phyloP scores from a whole-genome alignment of 2,329 filamentous ascomycete species.

The Fusarium redolens region DNA sequence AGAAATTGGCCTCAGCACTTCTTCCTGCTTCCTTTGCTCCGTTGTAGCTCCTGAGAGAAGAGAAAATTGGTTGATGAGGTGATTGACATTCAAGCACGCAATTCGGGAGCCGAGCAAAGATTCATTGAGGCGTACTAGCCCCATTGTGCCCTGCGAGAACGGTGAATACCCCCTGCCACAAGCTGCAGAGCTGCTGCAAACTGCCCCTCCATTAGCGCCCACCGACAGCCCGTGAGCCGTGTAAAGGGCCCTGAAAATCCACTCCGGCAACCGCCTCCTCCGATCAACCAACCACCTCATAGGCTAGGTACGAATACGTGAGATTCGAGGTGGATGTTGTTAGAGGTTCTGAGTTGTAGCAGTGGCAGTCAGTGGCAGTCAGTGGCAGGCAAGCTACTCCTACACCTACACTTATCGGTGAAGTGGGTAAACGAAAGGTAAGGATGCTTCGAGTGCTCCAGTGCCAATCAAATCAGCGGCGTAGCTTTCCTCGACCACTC shows the following conservation, averaged over 20 bases:
- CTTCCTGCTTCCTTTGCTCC: slow-evolving; percentile 22
- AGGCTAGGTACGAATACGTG: slow-evolving; percentile 42
- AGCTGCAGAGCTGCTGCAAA: slow-evolving; percentile 36
- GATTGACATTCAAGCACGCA: slow-evolving; percentile 42
- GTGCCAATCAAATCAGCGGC: slow-evolving; percentile 29
- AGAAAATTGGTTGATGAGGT: slow-evolving; percentile 34
- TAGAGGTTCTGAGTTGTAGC: slow-evolving; percentile 6
- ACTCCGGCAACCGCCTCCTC: slow-evolving; percentile 42
- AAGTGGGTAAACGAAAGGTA: slow-evolving; percentile 5
- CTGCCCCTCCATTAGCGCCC: slow-evolving; percentile 43
- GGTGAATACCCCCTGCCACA: slow-evolving; percentile 33
- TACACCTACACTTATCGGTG: slow-evolving; percentile 1
- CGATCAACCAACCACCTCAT: slow-evolving; percentile 33
- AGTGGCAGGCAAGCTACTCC: slow-evolving; percentile 1
- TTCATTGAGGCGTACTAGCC: slow-evolving; percentile 30
- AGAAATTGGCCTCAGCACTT: slow-evolving; percentile 25
- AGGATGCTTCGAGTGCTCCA: background rate
- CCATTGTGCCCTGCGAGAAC: slow-evolving; percentile 33
- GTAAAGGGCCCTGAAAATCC: slow-evolving; percentile 32
- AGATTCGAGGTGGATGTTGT: slow-evolving; percentile 26
- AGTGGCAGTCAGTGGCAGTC: background rate
- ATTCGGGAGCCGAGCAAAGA: slow-evolving; percentile 43
- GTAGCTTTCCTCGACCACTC: slow-evolving; percentile 21
- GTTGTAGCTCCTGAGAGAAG: slow-evolving; percentile 25
- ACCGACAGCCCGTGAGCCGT: slow-evolving; percentile 44